Base-by-base conservation (phyloP, 2,329 filamentous ascomycete genomes). In the Cercospora nicotianae region DNA sequence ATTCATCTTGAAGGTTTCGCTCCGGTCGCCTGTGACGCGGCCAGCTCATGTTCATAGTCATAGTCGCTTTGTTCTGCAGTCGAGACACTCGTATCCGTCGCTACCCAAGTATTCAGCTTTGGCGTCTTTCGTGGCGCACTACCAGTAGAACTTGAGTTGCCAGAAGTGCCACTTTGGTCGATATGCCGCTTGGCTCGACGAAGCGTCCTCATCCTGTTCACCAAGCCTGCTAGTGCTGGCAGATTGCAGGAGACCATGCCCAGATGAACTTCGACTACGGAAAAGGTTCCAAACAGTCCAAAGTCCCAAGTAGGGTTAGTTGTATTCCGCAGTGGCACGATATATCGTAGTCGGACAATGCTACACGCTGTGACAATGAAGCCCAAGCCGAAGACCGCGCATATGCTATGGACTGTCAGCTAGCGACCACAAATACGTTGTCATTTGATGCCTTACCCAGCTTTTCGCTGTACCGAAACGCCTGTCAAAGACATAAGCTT, bases 221-320 rank as follows among this genome's bases (percentile, higher is more conserved):
- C 16, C 18, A 70, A 58, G 13, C 68, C 66, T 18, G 60, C 68
- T 20, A 70, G 45, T n/a, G 66, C 60, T 8, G 68, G 68, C 20
- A 70, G 20, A 30, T 70, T 70, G 45, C 59, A 66, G 42, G 39
- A 68, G 42, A 68, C 55, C 60, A 68, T 64, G 6, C 59, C 60
- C 13, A 70, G 36, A 20, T 68, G 59, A 16, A 68, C 55, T 36
- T 70, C 68, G 45, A 68, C 48, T 23, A 66, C 60, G 28, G 59
- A 62, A 65, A 62, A 71, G 0, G 33, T 53, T 10, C 42, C 63
- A 30, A 71, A 69, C 4, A 51, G 62, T 2, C 60, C 67, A 59
- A 71, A 66, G 33, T 71, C 66, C 67, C 63, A 63, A 5, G 67
- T 69, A 6, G 42, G 26, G 51, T 71, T 69, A 5, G 62, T 66